Conservation (phyloP, 257 asterid species). For the Solanum chilense region DNA sequence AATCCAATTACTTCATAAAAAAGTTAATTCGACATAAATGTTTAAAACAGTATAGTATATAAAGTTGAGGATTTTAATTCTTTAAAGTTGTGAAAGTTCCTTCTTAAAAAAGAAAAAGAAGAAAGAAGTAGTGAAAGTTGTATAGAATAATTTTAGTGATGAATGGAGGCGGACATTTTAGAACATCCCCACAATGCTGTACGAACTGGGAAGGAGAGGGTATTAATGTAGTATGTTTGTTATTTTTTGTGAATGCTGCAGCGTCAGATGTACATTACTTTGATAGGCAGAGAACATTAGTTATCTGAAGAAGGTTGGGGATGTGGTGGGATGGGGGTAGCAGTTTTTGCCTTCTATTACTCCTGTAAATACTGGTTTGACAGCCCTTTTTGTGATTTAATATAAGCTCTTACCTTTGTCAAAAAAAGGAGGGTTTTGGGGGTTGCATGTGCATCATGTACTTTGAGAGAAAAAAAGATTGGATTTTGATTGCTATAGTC, state of each 20-base stretch:
- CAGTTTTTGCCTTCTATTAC: not conserved
- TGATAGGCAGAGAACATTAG: not conserved
- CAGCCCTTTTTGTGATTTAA: not conserved
- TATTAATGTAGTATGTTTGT: not conserved
- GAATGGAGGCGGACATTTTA: not conserved
- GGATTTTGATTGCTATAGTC: not conserved
- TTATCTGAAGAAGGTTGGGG: not conserved
- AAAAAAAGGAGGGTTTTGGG: not conserved
- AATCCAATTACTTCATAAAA: too few species aligned
- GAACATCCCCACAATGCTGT: not conserved
- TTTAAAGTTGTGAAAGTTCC: not conserved
- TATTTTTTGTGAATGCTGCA: not conserved
- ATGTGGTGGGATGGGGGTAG: not conserved
- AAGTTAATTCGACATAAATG: not conserved
- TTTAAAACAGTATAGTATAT: not conserved
- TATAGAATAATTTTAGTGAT: not conserved
- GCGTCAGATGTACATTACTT: not conserved
- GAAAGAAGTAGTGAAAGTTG: not conserved
- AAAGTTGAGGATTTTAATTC: not conserved
- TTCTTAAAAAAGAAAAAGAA: not conserved
- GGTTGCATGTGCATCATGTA: not conserved
- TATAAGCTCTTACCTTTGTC: not conserved
- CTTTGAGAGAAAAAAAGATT: not conserved
- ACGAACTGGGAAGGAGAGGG: not conserved
- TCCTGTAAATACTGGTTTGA: not conserved